A percentile compares a stretch with the other conserved stretches of the same genome.
Evolutionary conservation across 148 eudicot genomes (phyloP).

Genomic region (Chenopodium album): DNA sequence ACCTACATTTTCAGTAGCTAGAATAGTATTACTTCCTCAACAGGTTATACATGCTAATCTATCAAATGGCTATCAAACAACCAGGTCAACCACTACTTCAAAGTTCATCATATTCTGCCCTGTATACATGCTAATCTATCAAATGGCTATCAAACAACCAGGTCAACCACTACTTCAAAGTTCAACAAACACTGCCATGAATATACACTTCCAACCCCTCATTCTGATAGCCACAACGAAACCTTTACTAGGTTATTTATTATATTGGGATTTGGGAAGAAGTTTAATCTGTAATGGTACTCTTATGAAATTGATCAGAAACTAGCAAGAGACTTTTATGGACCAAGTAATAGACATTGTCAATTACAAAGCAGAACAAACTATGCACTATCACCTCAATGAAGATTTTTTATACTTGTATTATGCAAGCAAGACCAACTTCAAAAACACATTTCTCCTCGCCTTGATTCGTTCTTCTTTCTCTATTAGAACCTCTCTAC

Average conservation of each 20-base stretch:
- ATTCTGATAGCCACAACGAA: background rate
- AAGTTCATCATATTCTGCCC: background rate
- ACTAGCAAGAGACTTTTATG: background rate
- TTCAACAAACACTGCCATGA: background rate
- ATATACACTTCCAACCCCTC: background rate
- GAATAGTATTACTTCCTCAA: background rate
- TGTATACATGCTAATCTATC: too few species aligned
- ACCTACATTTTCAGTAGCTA: too few species aligned
- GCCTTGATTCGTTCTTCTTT: background rate
- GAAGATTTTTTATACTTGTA: too few species aligned
- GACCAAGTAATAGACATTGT: too few species aligned
- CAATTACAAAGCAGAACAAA: background rate
- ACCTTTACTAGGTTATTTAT: background rate
- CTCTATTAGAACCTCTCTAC: background rate
- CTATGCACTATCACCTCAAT: too few species aligned
- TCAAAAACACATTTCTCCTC: background rate
- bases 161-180: background rate
- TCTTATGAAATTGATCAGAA: background rate
- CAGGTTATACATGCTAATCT: constrained; percentile 3
- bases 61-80: background rate
- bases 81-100: background rate
- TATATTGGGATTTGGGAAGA: background rate
- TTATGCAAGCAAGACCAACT: background rate
- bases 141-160: too few species aligned
- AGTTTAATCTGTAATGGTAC: background rate